Base-by-base conservation (phyloP, 1,284 basidiomycete genomes). In the Erythrobasidium hasegawianum region DNA sequence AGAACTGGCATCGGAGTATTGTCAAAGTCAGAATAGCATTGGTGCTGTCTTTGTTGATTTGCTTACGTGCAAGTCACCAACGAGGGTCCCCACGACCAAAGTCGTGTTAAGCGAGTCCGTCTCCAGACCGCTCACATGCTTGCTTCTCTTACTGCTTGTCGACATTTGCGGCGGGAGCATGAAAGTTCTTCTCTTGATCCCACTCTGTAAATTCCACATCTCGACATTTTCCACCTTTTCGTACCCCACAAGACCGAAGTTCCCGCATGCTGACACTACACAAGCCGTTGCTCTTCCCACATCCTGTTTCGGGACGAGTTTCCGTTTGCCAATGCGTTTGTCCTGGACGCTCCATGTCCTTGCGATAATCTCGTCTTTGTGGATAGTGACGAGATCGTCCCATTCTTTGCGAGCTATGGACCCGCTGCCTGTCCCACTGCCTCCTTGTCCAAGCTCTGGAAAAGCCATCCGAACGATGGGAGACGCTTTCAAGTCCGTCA, bases 161-260 rank as follows among this genome's bases (percentile, higher is more conserved):
- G 43, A 38, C 49, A 59, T 65, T 50, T 78, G 82, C 57, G 77
- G 72, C 77, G 74, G 74, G 8, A 80, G 69, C 57, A 82, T 81
- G 75, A 89, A 95, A 1, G 83, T 81, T 78, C 89, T 89, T 47
- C 96, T 82, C 73, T 86, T 85, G 68, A 93, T 84, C 0, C 95
- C 96, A 13, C 89, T 93, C 78, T 99, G 95, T 86, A 97, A 86
- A 75, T 96, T 97, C 87, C 90, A 96, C 86, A 93, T 87, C 64
- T 85, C 79, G 58, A 96, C 87, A 41, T 82, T 81, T 22, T 72
- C 69, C 8, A 90, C 90, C 0, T 84, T 86, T 1, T 88, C 88
- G 0, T 88, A 88, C 26, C 89, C 85, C 0, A 87, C 87, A 5
- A 98, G 79, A 43, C 89, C 91, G 77, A 97, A 99, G 76, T 98